Percentiles rank a stretch among this genome's conserved stretches.
Conservation (phyloP, 2,329 filamentous ascomycete species). For the Arthrinium puccinioides region DNA sequence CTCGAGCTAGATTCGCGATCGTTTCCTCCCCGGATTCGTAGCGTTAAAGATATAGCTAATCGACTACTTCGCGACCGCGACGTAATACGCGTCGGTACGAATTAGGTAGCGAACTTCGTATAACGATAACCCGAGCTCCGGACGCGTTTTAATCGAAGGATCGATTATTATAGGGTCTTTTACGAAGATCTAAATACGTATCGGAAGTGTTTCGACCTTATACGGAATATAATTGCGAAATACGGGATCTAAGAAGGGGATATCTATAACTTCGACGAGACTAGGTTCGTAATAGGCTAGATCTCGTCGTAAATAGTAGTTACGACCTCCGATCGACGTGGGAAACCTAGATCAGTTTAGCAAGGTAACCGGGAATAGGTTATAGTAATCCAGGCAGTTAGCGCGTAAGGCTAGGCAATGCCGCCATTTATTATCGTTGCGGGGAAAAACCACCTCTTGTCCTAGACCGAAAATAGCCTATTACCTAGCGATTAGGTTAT, state of each 20-base stretch:
- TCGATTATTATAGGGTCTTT: conserved; percentile 16
- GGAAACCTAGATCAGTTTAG: conserved; percentile 1
- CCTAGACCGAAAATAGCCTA: not conserved
- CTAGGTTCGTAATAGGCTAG: not conserved
- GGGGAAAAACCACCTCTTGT: not conserved
- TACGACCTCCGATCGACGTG: conserved; percentile 1
- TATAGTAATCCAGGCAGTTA: not conserved
- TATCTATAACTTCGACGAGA: not conserved
- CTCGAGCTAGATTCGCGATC: conserved; percentile 14
- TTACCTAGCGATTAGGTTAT: not conserved
- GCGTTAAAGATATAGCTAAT: conserved; percentile 17
- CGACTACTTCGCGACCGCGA: conserved; percentile 12
- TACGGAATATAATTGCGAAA: conserved; percentile 4
- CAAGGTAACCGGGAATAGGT: conserved; percentile 2
- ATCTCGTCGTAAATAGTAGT: not conserved
- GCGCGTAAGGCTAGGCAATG: not conserved
- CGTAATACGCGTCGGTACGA: conserved; percentile 11
- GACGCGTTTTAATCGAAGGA: conserved; percentile 13
- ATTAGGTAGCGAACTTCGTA: conserved; percentile 19
- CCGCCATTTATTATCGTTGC: conserved; percentile 1
- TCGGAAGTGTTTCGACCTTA: conserved; percentile 13
- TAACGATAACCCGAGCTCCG: conserved; percentile 15
- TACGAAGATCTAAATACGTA: conserved; percentile 16
- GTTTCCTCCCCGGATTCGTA: conserved; percentile 13
- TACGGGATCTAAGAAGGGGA: not conserved